Evolutionary conservation across 2,329 filamentous ascomycete genomes (phyloP).

Genomic region (Pyrenophora seminiperda): DNA sequence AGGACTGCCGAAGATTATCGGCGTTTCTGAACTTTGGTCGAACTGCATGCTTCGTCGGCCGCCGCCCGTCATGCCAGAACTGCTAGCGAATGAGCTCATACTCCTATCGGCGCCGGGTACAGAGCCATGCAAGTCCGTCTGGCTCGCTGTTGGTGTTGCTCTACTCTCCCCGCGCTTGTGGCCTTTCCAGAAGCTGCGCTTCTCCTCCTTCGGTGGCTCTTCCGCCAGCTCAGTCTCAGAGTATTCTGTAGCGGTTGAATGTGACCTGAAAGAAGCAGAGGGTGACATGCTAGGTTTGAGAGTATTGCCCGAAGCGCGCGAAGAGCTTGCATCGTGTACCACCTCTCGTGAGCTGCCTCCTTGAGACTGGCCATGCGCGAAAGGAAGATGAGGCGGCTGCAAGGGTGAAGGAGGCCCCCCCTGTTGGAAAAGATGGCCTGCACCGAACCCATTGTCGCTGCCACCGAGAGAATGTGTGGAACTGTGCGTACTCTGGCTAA

Average conservation of each 20-base stretch:
- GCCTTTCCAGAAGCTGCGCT: constrained; percentile 75
- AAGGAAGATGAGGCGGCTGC: constrained; percentile 40
- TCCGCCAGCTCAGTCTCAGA: constrained; percentile 79
- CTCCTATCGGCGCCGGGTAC: constrained; percentile 47
- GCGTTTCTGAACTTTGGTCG: constrained; percentile 37
- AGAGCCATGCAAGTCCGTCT: constrained; percentile 44
- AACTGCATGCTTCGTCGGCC: constrained; percentile 42
- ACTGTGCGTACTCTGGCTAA: constrained; percentile 87
- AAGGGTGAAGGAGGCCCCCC: constrained; percentile 40
- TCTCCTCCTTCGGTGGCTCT: constrained; percentile 58
- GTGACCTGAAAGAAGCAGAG: constrained; percentile 75
- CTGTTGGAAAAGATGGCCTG: constrained; percentile 8
- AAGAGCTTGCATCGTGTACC: constrained; percentile 48
- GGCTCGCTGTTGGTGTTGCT: constrained; percentile 44
- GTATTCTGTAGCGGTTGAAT: constrained; percentile 71
- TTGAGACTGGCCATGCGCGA: constrained; percentile 33
- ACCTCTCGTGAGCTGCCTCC: constrained; percentile 35
- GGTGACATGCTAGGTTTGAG: constrained; percentile 74
- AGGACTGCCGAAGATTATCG: constrained; percentile 40
- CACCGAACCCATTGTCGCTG: constrained; percentile 25
- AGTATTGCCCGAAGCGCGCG: constrained; percentile 54
- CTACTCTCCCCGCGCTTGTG: constrained; percentile 50
- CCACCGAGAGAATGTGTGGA: constrained; percentile 77
- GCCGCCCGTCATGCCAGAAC: constrained; percentile 34
- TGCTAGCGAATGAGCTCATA: constrained; percentile 48